Percentiles rank a stretch among this genome's conserved stretches.
Conservation (phyloP, 2,329 filamentous ascomycete species). For the Aspergillus fijiensis region DNA sequence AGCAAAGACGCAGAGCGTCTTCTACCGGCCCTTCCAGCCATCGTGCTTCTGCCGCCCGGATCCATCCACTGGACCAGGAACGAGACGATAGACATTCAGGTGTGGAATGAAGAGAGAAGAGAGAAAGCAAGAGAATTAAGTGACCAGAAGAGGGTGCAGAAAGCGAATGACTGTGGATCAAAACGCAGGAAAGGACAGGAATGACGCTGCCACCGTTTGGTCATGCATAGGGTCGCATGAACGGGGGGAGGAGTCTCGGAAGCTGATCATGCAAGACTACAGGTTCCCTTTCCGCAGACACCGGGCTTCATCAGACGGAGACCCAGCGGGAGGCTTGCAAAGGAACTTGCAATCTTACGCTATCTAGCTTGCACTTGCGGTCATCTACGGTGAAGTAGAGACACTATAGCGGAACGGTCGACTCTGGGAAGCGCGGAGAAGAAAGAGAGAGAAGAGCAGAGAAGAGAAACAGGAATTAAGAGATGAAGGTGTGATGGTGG, state of each 20-base stretch:
- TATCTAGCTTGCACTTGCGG: slow-evolving; percentile 50
- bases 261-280: slow-evolving; percentile 41
- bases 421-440: slow-evolving; percentile 48
- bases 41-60: slow-evolving; percentile 50
- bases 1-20: slow-evolving; percentile 71
- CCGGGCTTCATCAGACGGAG: slow-evolving; percentile 33
- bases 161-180: slow-evolving; percentile 30
- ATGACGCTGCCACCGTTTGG: slow-evolving; percentile 37
- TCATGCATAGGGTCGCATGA: slow-evolving; percentile 53
- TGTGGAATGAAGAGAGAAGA: slow-evolving; percentile 41
- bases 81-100: slow-evolving; percentile 51
- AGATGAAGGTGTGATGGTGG: background rate
- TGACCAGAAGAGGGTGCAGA: slow-evolving; percentile 43
- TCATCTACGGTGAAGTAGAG: slow-evolving; percentile 32
- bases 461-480: slow-evolving; percentile 12
- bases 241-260: slow-evolving; percentile 47
- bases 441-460: slow-evolving; percentile 31
- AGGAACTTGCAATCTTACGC: slow-evolving; percentile 21
- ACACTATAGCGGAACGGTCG: slow-evolving; percentile 33
- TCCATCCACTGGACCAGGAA: slow-evolving; percentile 28
- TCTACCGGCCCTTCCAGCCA: slow-evolving; percentile 86
- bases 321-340: slow-evolving; percentile 24
- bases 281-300: slow-evolving; percentile 30
- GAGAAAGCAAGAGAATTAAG: slow-evolving; percentile 34
- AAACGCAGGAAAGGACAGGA: slow-evolving; percentile 22